Percentiles rank a stretch among this genome's conserved stretches.
Evolutionary conservation across 495 filamentous ascomycete genomes (phyloP).

Genomic region (Xylaria telfairii): DNA sequence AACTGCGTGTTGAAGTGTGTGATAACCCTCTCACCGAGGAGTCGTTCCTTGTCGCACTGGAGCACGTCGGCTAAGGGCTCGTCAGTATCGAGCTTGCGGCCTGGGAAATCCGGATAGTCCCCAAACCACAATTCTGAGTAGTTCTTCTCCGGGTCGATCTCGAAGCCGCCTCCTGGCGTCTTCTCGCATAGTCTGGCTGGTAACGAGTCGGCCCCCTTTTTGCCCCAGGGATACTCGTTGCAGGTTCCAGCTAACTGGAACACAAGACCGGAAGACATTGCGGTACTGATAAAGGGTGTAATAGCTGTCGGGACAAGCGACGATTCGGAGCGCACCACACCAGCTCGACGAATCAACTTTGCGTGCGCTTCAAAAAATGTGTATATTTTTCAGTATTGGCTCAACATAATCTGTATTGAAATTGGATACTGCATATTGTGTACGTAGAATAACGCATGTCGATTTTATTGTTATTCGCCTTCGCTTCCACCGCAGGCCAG

Average conservation of each 20-base stretch:
- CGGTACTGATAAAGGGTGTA: neutral
- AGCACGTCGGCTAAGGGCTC: constrained; percentile 71
- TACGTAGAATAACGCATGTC: neutral
- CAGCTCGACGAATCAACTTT: neutral
- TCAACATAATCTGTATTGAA: neutral
- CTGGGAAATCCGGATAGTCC: constrained; percentile 75
- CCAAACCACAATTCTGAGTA: constrained; percentile 80
- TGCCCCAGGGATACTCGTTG: constrained; percentile 69
- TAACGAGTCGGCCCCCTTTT: constrained; percentile 73
- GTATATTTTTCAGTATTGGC: neutral
- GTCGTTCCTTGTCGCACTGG: constrained; percentile 63
- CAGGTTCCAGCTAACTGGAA: constrained; percentile 60
- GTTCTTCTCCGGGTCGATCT: constrained; percentile 72
- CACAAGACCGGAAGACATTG: constrained; percentile 39
- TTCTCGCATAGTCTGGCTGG: constrained; percentile 71
- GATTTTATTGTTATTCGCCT: neutral
- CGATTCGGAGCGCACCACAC: neutral
- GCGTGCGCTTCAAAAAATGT: neutral
- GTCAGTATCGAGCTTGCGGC: constrained; percentile 64
- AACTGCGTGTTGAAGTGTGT: constrained; percentile 70
- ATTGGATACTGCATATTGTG: neutral
- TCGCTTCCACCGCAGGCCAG: neutral
- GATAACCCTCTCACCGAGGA: constrained; percentile 68
- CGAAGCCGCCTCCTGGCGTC: constrained; percentile 69
- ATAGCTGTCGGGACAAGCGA: neutral